Base-by-base conservation (phyloP, 495 filamentous ascomycete species). In the Echria macrotheca region DNA sequence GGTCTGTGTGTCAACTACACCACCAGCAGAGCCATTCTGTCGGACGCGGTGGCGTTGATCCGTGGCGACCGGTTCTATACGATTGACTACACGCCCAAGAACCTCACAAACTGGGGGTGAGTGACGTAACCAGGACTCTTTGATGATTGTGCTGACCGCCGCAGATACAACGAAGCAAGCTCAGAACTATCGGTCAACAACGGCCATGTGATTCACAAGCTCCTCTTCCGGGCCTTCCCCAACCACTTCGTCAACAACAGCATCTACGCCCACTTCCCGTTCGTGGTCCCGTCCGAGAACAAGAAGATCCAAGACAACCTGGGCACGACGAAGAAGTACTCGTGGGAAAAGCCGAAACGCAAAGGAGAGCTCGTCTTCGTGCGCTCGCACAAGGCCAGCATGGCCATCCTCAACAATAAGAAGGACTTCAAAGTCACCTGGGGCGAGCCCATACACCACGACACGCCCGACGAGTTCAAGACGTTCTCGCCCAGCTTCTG, bases 1-100 rank as follows among this genome's bases (percentile, higher is more conserved):
- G 87, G 87, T 25, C 74, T 91, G 25, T 81, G 78, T 46, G 80
- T 84, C 8, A 80, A 80, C 39, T 90, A 76, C 64, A 90, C 86
- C 3, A 79, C 82, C 6, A 84, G 82, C 8, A 75, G 83, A 57
- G 83, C 81, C 6, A 83, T 93, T 46, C 74, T 93, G 8, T 87
- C 84, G 2, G 87, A 93, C 62, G 87, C 87, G 1, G 81, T 87
- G 7, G 77, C 82, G 6, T 65, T 91, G 5, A 84, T 93, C 19
- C 78, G 87, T 15, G 83, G 85, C 2, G 87, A 93, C 66, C 74
- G 87, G 18, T 90, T 89, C 69, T 87, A 87, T 56, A 89, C 86
- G 2, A 19, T 64, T 35, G 74, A 78, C 49, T 86, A 82, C 60
- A 84, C 80, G 14, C 78, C 85, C 3, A 79, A 74, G 23, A 80